phyloP scores from a whole-genome alignment of 1,284 basidiomycete species.

The Tylopilus sp. region DNA sequence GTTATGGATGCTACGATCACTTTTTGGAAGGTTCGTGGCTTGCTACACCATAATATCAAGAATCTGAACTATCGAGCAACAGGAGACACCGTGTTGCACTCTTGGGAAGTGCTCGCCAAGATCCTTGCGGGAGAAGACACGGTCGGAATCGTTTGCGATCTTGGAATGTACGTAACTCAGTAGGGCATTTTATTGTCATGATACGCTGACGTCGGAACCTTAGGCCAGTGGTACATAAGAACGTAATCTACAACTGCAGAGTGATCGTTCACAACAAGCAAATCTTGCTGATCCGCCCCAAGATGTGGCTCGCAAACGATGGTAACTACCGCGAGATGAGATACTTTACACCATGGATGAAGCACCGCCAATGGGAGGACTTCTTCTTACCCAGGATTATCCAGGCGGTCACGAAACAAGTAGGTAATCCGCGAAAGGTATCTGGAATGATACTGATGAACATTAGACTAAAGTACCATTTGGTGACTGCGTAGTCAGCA shows the following conservation, averaged over 20 bases:
- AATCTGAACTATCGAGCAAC: conserved; percentile 13
- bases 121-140: conserved; percentile 85
- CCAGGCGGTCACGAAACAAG: conserved; percentile 90
- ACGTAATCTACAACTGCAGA: conserved; percentile 97
- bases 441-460: conserved; percentile 7
- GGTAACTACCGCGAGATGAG: conserved; percentile 98
- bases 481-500: conserved; percentile 94
- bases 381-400: conserved; percentile 92
- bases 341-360: conserved; percentile 97
- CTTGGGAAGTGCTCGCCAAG: conserved; percentile 94
- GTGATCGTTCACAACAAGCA: conserved; percentile 88
- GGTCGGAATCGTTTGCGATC: conserved; percentile 88
- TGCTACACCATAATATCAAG: not conserved
- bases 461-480: conserved; percentile 86
- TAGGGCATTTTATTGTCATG: not conserved
- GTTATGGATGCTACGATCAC: conserved; percentile 96
- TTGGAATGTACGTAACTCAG: conserved; percentile 83
- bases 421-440: conserved; percentile 41
- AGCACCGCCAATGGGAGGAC: conserved; percentile 89
- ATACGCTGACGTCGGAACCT: conserved; percentile 7
- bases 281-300: conserved; percentile 95
- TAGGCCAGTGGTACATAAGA: conserved; percentile 97
- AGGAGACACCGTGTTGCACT: conserved; percentile 96
- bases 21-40: conserved; percentile 81
- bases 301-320: conserved; percentile 99